Conservation (phyloP, 2,329 filamentous ascomycete genomes). For the Triangularia setosa region DNA sequence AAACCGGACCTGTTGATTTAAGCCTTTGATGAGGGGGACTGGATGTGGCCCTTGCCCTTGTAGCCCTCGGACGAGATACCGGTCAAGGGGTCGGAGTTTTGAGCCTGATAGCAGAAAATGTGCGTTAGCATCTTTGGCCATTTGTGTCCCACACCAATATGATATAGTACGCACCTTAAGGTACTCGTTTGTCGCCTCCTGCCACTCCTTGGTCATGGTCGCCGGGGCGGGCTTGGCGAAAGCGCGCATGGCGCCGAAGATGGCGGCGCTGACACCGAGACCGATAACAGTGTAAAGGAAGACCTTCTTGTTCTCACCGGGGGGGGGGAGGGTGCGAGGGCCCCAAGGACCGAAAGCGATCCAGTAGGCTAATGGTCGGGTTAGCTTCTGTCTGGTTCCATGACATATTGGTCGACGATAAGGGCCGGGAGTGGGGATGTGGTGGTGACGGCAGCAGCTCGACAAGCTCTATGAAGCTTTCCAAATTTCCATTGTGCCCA, state of each 20-base stretch:
- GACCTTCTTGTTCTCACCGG: constrained; percentile 80
- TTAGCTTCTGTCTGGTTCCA: constrained; percentile 29
- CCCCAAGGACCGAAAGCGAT: constrained; percentile 97
- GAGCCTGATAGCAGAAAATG: constrained; percentile 50
- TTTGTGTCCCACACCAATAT: neutral
- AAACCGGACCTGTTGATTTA: constrained; percentile 35
- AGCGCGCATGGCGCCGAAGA: constrained; percentile 70
- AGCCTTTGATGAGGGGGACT: constrained; percentile 57
- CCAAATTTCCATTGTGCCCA: constrained; percentile 12
- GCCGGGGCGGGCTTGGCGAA: constrained; percentile 69
- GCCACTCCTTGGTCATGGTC: constrained; percentile 96
- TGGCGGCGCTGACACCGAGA: constrained; percentile 58
- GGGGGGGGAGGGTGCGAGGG: constrained; percentile 75
- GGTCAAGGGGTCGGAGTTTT: constrained; percentile 82
- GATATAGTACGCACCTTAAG: constrained; percentile 64
- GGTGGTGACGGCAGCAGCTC: constrained; percentile 11
- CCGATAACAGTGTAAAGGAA: constrained; percentile 68
- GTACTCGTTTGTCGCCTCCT: constrained; percentile 92
- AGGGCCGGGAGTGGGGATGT: constrained; percentile 6
- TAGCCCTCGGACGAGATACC: constrained; percentile 79
- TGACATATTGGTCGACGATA: constrained; percentile 1
- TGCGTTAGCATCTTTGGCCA: constrained; percentile 11
- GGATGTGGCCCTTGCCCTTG: constrained; percentile 72
- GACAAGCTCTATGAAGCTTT: constrained; percentile 13
- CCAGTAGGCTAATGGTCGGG: constrained; percentile 76